Conservation (phyloP, 208 protist genomes). For the Wallacemonas rigidus region DNA sequence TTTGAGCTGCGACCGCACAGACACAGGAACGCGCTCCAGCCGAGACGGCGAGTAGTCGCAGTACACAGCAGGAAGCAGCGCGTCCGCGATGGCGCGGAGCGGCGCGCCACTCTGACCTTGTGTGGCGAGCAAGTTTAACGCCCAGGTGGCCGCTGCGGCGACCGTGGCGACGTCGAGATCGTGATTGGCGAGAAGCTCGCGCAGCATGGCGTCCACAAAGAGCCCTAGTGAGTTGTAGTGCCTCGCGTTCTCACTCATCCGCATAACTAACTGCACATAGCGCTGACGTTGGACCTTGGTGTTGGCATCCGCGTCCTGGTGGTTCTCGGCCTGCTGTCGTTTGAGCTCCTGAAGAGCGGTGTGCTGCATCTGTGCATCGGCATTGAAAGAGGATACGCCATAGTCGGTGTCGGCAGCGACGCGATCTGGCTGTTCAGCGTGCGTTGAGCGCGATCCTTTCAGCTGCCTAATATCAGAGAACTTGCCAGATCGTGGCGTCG, state of each 20-base stretch:
- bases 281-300: conserved; percentile 59
- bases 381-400: not conserved
- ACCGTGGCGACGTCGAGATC: conserved; percentile 34
- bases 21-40: conserved; percentile 41
- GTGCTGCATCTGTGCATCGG: not conserved
- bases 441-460: not conserved
- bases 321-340: conserved; percentile 19
- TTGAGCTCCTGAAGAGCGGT: conserved; percentile 31
- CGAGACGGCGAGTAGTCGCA: conserved; percentile 54
- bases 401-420: not conserved
- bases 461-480: conserved; percentile 21
- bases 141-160: conserved; percentile 73
- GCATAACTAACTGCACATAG: conserved; percentile 70
- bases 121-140: conserved; percentile 57
- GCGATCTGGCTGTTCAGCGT: not conserved
- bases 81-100: conserved; percentile 45
- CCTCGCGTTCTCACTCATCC: conserved; percentile 41
- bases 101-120: conserved; percentile 23
- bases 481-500: conserved; percentile 26
- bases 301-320: conserved; percentile 47
- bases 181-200: conserved; percentile 39
- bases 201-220: conserved; percentile 84
- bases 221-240: conserved; percentile 68
- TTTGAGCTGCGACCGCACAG: conserved; percentile 57
- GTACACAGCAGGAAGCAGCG: conserved; percentile 74